Percentiles rank a stretch among this genome's conserved stretches.
Evolutionary conservation across 768 basidiomycete species (phyloP).

Genomic region (Rhizopogon roseolus): DNA sequence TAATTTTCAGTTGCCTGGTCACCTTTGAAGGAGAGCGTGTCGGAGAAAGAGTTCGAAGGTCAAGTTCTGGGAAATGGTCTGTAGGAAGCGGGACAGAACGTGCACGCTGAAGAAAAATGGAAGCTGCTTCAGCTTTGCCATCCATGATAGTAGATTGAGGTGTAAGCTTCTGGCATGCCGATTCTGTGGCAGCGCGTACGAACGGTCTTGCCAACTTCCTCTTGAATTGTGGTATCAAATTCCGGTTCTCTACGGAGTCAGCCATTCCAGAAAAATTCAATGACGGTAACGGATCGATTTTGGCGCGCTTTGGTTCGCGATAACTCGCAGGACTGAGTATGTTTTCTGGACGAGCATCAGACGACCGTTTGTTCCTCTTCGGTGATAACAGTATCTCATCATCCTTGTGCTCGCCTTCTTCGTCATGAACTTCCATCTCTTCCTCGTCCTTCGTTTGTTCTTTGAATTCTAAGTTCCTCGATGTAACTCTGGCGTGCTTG

Average conservation of each 20-base stretch:
- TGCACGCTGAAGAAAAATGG: conserved; percentile 17
- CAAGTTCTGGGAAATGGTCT: conserved; percentile 1
- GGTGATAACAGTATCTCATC: conserved; percentile 40
- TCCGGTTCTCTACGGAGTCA: conserved; percentile 3
- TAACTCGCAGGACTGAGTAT: conserved; percentile 8
- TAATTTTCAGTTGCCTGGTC: conserved; percentile 18
- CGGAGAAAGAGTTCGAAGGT: conserved; percentile 16
- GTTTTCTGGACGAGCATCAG: conserved; percentile 16
- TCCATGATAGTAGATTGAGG: conserved; percentile 6
- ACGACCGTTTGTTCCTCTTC: conserved; percentile 24
- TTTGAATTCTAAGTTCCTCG: not conserved
- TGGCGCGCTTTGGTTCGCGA: conserved; percentile 21
- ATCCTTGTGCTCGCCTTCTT: conserved; percentile 27
- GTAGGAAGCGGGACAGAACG: conserved; percentile 23
- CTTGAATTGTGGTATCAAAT: not conserved
- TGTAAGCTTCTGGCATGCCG: conserved; percentile 11
- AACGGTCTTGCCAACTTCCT: conserved; percentile 1
- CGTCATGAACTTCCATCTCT: conserved; percentile 8
- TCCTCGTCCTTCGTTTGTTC: not conserved
- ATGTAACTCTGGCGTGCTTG: conserved; percentile 43
- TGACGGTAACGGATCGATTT: conserved; percentile 12
- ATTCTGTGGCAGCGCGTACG: conserved; percentile 17
- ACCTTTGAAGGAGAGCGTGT: conserved; percentile 18
- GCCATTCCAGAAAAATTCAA: conserved; percentile 9
- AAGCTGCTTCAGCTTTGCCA: conserved; percentile 3